A percentile compares a stretch with the other conserved stretches of the same genome.
Conservation (phyloP, 2,329 filamentous ascomycete species). For the Hypoxylon sp. region DNA sequence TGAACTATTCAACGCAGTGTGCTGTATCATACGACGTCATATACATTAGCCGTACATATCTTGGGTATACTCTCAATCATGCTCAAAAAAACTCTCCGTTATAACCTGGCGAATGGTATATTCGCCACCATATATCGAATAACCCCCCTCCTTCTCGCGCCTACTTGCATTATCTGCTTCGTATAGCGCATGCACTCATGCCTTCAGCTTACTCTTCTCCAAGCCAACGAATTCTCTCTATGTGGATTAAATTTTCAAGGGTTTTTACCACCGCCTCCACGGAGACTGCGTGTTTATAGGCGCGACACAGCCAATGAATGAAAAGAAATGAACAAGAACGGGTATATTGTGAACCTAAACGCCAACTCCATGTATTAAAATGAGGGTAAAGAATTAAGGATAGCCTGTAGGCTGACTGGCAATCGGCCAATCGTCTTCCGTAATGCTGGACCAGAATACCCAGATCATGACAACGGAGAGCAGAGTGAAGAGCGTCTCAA, state of each 20-base stretch:
- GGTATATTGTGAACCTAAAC: constrained; percentile 48
- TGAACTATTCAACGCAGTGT: constrained; percentile 36
- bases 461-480: constrained; percentile 84
- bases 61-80: constrained; percentile 47
- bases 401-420: constrained; percentile 51
- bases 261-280: constrained; percentile 27
- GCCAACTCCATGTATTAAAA: constrained; percentile 45
- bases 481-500: constrained; percentile 92
- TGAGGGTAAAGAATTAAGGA: constrained; percentile 43
- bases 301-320: constrained; percentile 36
- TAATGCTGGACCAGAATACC: constrained; percentile 99
- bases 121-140: constrained; percentile 31
- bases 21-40: constrained; percentile 47
- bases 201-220: constrained; percentile 24
- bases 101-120: constrained; percentile 21
- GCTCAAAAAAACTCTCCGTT: constrained; percentile 31
- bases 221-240: constrained; percentile 24
- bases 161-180: constrained; percentile 34
- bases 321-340: constrained; percentile 43
- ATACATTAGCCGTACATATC: constrained; percentile 46
- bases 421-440: constrained; percentile 95
- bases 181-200: constrained; percentile 36
- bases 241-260: constrained; percentile 36
- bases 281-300: constrained; percentile 18
- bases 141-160: constrained; percentile 18